Conservation (phyloP, 2,329 filamentous ascomycete genomes). For the Pseudogymnoascus sp. region DNA sequence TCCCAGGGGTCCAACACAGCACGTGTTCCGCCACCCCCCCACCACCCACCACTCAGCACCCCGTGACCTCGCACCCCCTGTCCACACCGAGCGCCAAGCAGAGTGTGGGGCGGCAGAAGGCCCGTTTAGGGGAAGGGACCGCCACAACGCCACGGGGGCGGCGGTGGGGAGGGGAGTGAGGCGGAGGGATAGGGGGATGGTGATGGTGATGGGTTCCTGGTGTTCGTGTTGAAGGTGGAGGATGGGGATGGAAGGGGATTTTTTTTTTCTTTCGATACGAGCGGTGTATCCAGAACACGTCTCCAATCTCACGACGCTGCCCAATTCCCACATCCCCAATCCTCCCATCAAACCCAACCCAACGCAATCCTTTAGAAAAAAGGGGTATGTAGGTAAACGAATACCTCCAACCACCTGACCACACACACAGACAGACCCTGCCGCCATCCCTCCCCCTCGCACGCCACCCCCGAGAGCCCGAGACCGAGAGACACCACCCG, state of each 20-base stretch:
- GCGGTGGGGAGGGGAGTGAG: neutral
- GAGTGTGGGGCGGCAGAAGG: neutral
- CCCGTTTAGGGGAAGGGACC: neutral
- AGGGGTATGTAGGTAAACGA: too few relatives aligned
- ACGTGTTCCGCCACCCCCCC: neutral
- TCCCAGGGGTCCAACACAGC: too few relatives aligned
- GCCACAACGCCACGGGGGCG: neutral
- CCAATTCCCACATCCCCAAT: accelerated
- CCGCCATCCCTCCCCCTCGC: neutral
- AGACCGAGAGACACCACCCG: neutral
- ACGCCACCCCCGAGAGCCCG: neutral
- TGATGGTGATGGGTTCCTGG: neutral
- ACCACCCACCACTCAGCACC: too few relatives aligned
- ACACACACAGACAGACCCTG: too few relatives aligned
- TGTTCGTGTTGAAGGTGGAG: neutral
- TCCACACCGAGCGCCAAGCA: neutral
- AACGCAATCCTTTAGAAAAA: too few relatives aligned
- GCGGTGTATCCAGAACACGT: neutral
- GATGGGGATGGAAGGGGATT: too few relatives aligned
- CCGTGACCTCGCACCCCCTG: neutral
- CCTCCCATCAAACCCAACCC: too few relatives aligned
- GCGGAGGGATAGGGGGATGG: neutral
- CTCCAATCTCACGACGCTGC: neutral
- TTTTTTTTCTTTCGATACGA: too few relatives aligned
- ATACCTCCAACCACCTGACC: neutral